These are phyloP conservation scores for Boletellus emodensis DNA, from an alignment of 768 basidiomycete species.

Conservation along the genomic window DNA sequence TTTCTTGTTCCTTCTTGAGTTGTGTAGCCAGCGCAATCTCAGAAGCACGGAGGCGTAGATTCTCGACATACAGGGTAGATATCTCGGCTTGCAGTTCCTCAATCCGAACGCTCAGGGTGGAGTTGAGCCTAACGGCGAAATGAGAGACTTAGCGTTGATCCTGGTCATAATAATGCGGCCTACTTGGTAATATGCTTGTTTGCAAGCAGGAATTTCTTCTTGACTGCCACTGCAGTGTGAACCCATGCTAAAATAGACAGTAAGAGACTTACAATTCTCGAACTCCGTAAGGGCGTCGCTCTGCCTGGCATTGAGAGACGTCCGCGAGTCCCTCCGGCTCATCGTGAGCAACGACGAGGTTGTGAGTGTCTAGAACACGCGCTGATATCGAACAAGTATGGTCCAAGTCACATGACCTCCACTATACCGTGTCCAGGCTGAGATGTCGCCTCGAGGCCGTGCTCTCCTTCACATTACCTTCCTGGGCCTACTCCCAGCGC, in stretches of 20 bases:
- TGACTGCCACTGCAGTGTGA: conserved; percentile 52
- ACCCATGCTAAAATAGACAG: not conserved
- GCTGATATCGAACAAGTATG: conserved; percentile 34
- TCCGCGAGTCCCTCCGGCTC: conserved; percentile 33
- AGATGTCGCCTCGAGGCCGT: conserved; percentile 25
- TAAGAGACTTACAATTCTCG: conserved; percentile 63
- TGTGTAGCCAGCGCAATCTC: conserved; percentile 73
- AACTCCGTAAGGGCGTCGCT: conserved; percentile 81
- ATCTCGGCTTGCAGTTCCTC: conserved; percentile 83
- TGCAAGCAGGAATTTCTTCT: conserved; percentile 87
- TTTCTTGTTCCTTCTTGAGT: conserved; percentile 78
- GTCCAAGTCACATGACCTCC: conserved; percentile 25
- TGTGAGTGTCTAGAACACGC: conserved; percentile 26
- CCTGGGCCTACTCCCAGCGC: conserved; percentile 8
- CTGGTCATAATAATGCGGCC: conserved; percentile 19
- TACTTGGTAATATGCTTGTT: conserved; percentile 93
- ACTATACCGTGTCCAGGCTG: conserved; percentile 18
- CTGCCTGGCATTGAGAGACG: conserved; percentile 61
- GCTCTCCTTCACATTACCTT: conserved; percentile 27
- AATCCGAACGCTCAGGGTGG: conserved; percentile 76
- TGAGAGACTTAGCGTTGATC: conserved; percentile 7
- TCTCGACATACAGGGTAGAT: conserved; percentile 77
- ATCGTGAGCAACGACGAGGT: conserved; percentile 23
- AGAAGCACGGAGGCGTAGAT: conserved; percentile 74
- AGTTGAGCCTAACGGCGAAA: conserved; percentile 59